Conservation (phyloP, 345 rosid genomes). For the Corchorus capsularis region DNA sequence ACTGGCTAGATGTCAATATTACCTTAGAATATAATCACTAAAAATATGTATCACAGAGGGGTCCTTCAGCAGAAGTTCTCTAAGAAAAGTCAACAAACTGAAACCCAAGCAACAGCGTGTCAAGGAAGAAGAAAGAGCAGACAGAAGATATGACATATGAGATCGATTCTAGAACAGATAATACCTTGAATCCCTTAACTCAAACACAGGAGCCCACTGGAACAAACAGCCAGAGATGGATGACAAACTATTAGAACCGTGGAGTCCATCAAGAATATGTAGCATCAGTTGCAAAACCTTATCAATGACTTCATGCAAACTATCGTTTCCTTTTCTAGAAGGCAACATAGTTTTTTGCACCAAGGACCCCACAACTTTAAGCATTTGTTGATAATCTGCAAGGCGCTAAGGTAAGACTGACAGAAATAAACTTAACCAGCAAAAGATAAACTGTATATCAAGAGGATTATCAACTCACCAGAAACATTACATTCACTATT, state of each 20-base stretch:
- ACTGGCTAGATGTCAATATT: conserved; percentile 18
- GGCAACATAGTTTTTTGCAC: conserved; percentile 46
- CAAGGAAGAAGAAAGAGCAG: conserved; percentile 18
- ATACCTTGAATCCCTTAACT: conserved; percentile 63
- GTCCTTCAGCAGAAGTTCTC: conserved; percentile 62
- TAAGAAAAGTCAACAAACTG: conserved; percentile 68
- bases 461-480: conserved; percentile 49
- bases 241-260: conserved; percentile 36
- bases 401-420: conserved; percentile 6
- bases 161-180: conserved; percentile 13
- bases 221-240: conserved; percentile 39
- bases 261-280: conserved; percentile 56
- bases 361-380: conserved; percentile 45
- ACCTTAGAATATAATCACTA: conserved; percentile 64
- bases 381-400: conserved; percentile 64
- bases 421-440: conserved; percentile 5
- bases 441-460: conserved; percentile 18
- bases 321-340: conserved; percentile 40
- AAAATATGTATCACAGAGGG: conserved; percentile 44
- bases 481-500: conserved; percentile 41
- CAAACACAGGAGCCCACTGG: conserved; percentile 77
- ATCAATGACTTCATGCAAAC: conserved; percentile 49
- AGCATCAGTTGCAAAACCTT: conserved; percentile 68
- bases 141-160: not conserved
- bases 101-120: conserved; percentile 32